Conservation (phyloP, 2,329 filamentous ascomycete species). For the Apiospora saccharicola region DNA sequence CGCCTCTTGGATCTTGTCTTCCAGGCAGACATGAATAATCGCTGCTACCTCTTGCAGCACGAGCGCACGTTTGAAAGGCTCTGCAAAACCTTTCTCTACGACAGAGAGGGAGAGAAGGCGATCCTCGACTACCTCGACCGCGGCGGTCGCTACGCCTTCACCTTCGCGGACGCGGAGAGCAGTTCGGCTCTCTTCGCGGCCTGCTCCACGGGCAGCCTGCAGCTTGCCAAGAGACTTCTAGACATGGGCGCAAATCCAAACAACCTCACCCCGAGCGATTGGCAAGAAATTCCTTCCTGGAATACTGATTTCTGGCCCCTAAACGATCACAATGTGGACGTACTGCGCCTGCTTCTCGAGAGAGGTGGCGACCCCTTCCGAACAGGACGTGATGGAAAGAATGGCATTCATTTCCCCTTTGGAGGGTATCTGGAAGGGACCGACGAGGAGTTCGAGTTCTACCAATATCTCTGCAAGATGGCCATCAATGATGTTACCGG, state of each 20-base stretch:
- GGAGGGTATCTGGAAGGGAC: neutral
- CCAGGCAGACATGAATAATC: neutral
- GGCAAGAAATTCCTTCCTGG: neutral
- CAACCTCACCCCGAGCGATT: neutral
- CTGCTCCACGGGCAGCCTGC: neutral
- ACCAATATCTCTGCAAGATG: neutral
- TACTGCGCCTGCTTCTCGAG: neutral
- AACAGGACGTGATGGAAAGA: neutral
- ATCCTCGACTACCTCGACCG: neutral
- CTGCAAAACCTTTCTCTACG: neutral
- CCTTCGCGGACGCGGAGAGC: neutral
- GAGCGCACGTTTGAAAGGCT: neutral
- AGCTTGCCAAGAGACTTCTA: neutral
- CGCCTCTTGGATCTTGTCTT: neutral
- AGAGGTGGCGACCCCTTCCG: neutral
- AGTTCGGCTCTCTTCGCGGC: neutral
- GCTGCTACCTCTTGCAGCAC: neutral
- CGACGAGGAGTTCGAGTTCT: neutral
- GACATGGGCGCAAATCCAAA: neutral
- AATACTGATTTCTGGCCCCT: neutral
- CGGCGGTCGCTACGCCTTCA: neutral
- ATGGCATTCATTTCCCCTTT: neutral
- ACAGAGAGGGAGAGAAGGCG: neutral
- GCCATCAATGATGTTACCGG: neutral
- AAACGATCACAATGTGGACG: neutral